Conservation (phyloP, 2,329 filamentous ascomycete genomes). For the Penicillium griseofulvum region DNA sequence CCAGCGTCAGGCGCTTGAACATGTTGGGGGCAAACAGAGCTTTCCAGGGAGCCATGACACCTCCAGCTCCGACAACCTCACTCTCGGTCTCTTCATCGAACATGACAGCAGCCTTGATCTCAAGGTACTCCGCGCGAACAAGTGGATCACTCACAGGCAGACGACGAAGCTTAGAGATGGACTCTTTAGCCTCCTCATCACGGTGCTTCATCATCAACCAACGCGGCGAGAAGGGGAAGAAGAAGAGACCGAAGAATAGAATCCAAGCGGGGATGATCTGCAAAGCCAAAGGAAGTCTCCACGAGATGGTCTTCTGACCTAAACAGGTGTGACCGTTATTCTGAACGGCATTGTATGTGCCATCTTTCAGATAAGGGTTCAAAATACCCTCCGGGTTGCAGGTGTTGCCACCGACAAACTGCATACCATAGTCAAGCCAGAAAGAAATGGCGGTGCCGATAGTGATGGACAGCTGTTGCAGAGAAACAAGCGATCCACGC, state of each 20-base stretch:
- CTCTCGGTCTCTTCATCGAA: conserved; percentile 72
- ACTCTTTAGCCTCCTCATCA: conserved; percentile 63
- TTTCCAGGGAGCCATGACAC: conserved; percentile 25
- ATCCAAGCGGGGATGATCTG: conserved; percentile 63
- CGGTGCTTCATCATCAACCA: conserved; percentile 71
- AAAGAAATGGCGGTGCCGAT: conserved; percentile 56
- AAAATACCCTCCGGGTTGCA: conserved; percentile 12
- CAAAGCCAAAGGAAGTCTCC: conserved; percentile 48
- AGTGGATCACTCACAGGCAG: conserved; percentile 63
- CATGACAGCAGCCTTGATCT: conserved; percentile 74
- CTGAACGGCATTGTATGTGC: conserved; percentile 62
- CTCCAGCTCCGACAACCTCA: conserved; percentile 38
- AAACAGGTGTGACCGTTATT: conserved; percentile 60
- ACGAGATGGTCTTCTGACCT: conserved; percentile 59
- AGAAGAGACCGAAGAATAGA: conserved; percentile 70
- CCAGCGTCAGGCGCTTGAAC: conserved; percentile 27
- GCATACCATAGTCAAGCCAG: conserved; percentile 54
- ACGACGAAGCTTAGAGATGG: conserved; percentile 63
- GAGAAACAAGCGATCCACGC: conserved; percentile 63
- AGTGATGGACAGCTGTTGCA: conserved; percentile 64
- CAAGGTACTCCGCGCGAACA: conserved; percentile 73
- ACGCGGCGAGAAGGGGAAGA: conserved; percentile 75
- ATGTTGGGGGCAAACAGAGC: conserved; percentile 30
- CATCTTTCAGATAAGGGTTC: conserved; percentile 2
- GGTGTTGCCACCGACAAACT: conserved; percentile 48